Evolutionary conservation across 2,329 filamentous ascomycete genomes (phyloP), one percentile per base, ranked within the genome.

Genomic region (Rhytidhysteron rufulum): DNA sequence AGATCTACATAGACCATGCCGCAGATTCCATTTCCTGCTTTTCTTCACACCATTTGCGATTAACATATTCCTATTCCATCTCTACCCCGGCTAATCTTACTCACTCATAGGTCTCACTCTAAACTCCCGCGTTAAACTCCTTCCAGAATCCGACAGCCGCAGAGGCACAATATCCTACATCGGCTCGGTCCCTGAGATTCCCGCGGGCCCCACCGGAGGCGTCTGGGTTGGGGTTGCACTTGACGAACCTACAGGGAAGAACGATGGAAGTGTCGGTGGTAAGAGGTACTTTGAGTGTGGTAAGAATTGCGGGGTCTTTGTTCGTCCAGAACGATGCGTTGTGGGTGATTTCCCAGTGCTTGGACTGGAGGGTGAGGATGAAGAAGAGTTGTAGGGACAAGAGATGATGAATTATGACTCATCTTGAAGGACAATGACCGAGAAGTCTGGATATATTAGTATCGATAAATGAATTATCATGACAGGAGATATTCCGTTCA

Each of bases 201-300:
- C 83, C 4, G 77, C 76, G 37, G 73, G 80, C 18, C 22, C 4
- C 17, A 68, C 68, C 15, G 45, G 7, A 13, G 49, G 40, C 3
- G 54, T 67, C 69, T 93, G 87, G 87, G 73, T 91, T 16, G 87
- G 86, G 30, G 71, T 93, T 38, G 61, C 62, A 18, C 75, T 90
- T 39, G 86, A 91, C 60, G 86, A 91, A 66, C 86, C 87, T 1
- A 83, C 84, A 31, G 87, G 86, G 41, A 88, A 86, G 72, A 93
- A 91, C 57, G 86, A 91, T 62, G 87, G 88, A 44, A 83, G 80
- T 53, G 79, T 89, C 50, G 77, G 75, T 6, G 77, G 75, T 7
- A 80, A 71, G 49, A 73, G 81, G 49, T 91, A 90, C 67, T 93
- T 88, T 75, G 72, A 78, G 37, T 82, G 81, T 39, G 62, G 70